Percentiles rank a stretch among this genome's conserved stretches.
Evolutionary conservation across 768 basidiomycete genomes (phyloP).

Genomic region (Neoboletus subvelutipes): DNA sequence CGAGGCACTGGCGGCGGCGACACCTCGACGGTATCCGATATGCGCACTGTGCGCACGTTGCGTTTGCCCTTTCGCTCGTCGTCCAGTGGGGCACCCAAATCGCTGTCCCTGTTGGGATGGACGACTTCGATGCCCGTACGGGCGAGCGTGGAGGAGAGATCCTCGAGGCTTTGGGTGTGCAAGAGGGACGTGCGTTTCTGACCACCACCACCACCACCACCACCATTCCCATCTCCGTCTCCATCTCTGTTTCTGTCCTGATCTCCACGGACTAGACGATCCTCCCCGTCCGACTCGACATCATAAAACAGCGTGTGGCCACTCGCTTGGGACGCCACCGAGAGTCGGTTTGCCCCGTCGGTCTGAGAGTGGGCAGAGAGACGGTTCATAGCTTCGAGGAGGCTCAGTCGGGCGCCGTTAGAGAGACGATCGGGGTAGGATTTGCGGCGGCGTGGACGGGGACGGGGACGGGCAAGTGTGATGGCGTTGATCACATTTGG

Average conservation of each 20-base stretch:
- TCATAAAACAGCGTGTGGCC: conserved; percentile 31
- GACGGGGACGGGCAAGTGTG: conserved; percentile 16
- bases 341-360: conserved; percentile 21
- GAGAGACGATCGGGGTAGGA: conserved; percentile 28
- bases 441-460: conserved; percentile 17
- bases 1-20: conserved; percentile 12
- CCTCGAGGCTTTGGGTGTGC: conserved; percentile 26
- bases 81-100: not conserved
- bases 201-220: not conserved
- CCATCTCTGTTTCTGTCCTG: no score
- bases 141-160: conserved; percentile 20
- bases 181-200: not conserved
- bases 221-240: no score
- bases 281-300: conserved; percentile 6
- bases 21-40: conserved; percentile 26
- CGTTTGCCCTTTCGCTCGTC: conserved; percentile 12
- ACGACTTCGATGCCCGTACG: conserved; percentile 21
- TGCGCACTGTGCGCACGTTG: conserved; percentile 26
- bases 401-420: conserved; percentile 23
- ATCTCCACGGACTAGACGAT: not conserved
- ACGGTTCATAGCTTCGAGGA: conserved; percentile 29
- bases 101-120: not conserved
- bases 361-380: conserved; percentile 14
- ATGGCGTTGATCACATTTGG: not conserved
- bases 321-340: conserved; percentile 22